Percentiles rank a stretch among this genome's conserved stretches.
phyloP scores from a whole-genome alignment of 2,329 filamentous ascomycete genomes.

The Sclerotinia subarctica region DNA sequence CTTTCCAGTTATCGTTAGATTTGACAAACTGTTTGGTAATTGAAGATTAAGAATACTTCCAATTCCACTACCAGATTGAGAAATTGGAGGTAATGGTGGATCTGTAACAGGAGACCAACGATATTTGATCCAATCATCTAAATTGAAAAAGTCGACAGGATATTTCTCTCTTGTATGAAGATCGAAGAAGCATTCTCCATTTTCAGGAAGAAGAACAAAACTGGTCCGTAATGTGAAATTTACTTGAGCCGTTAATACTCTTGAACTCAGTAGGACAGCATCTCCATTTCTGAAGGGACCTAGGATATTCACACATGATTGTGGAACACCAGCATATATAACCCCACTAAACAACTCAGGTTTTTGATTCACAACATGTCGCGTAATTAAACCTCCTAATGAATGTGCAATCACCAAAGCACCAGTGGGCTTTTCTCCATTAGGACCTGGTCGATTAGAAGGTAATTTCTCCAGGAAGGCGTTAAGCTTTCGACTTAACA shows the following conservation, averaged over 20 bases:
- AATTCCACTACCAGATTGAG: conserved; percentile 36
- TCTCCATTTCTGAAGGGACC: conserved; percentile 91
- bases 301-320: conserved; percentile 86
- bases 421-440: conserved; percentile 55
- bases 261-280: conserved; percentile 82
- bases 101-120: conserved; percentile 73
- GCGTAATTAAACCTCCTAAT: conserved; percentile 80
- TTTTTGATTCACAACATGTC: conserved; percentile 80
- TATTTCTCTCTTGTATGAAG: conserved; percentile 71
- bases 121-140: conserved; percentile 75
- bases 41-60: conserved; percentile 42
- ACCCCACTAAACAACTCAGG: conserved; percentile 86
- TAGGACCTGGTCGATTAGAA: conserved; percentile 58
- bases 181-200: conserved; percentile 85
- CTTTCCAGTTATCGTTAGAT: conserved; percentile 35
- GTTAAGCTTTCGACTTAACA: conserved; percentile 69
- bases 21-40: conserved; percentile 32
- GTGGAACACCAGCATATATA: conserved; percentile 79
- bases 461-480: conserved; percentile 70
- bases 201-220: conserved; percentile 79
- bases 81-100: conserved; percentile 56
- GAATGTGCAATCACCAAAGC: conserved; percentile 83
- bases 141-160: conserved; percentile 78
- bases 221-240: conserved; percentile 89
- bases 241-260: conserved; percentile 85